Evolutionary conservation across 306 rosid species (phyloP), one percentile per base, ranked within the genome.

Genomic region (Senna tora): DNA sequence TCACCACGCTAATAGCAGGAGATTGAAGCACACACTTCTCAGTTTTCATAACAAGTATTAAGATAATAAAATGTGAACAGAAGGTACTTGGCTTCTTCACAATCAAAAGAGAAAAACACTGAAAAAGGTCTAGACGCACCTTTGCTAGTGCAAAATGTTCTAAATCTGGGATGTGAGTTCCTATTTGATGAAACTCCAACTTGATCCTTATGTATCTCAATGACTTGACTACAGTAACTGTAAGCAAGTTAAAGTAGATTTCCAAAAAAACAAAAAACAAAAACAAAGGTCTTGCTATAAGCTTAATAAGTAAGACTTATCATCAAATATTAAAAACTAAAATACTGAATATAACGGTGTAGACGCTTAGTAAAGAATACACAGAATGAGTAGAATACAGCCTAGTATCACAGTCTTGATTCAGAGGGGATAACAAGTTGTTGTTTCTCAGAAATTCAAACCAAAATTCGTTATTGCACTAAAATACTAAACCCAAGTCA

Each of bases 71-170:
- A 36, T 4, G 32, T 17, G 17, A 61, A 38, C 5, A 62, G 33
- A 62, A 60, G 17, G 51, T 39, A 20, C 16, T 61, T 61, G 17
- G n/a, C 47, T 60, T 61, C 67, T 62, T 43, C 22, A 7, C 50
- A 39, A 20, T 39, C n/a, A 30, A 38, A 38, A 46, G 51, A 11
- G 10, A 10, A 39, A 62, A 39, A 11, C 5, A 62, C 11, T 62
- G 67, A 39, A 11, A 61, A 62, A 20, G 50, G 32, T 17, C 50
- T 62, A 39, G 67, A 39, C 51, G 51, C 90, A 85, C 89, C 96
- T 86, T 82, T 74, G 83, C 77, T 73, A 20, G 86, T 81, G 75
- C 90, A 85, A 87, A 80, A 86, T 13, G 87, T 82, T 71, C 82
- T 85, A 84, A 82, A 85, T 66, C 83, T 79, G 65, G 56, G 77